phyloP scores from a whole-genome alignment of 1,139 yeast species.

The Debaryomyces psychrophilus region DNA sequence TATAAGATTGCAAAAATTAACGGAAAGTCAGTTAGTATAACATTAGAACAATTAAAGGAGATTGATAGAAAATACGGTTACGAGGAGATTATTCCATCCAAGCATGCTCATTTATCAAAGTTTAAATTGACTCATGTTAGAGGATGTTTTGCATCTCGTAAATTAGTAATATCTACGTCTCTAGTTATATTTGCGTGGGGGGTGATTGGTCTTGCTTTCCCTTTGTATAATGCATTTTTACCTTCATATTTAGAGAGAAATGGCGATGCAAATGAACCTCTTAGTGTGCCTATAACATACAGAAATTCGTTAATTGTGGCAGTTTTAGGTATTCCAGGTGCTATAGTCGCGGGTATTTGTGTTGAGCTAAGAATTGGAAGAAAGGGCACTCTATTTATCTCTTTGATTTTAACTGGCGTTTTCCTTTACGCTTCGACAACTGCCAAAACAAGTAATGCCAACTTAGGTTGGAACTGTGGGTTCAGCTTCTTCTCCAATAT shows the following conservation, averaged over 20 bases:
- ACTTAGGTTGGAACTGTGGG: slow-evolving; percentile 49
- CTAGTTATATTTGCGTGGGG: slow-evolving; percentile 47
- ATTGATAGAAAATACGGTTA: slow-evolving; percentile 27
- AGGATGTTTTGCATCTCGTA: slow-evolving; percentile 39
- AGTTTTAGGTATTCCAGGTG: slow-evolving; percentile 47
- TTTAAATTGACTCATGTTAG: slow-evolving; percentile 33
- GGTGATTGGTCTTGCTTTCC: slow-evolving; percentile 49
- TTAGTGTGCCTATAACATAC: slow-evolving; percentile 41
- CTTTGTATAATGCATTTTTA: slow-evolving; percentile 47
- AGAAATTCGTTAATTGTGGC: slow-evolving; percentile 45
- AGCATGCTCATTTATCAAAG: slow-evolving; percentile 14
- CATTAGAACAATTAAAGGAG: slow-evolving; percentile 34
- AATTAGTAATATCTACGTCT: slow-evolving; percentile 35
- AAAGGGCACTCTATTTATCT: slow-evolving; percentile 39
- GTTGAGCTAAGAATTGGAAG: slow-evolving; percentile 46
- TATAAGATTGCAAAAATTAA: slow-evolving; percentile 42
- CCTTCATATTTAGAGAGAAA: slow-evolving; percentile 42
- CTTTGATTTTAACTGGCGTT: slow-evolving; percentile 42
- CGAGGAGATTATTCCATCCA: neutral
- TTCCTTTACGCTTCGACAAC: slow-evolving; percentile 46
- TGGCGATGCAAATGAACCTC: slow-evolving; percentile 34
- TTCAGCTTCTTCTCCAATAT: slow-evolving; percentile 45
- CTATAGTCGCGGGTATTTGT: slow-evolving; percentile 40
- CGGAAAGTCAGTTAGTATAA: slow-evolving; percentile 25
- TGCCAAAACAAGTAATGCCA: slow-evolving; percentile 40